Conservation (phyloP, 2,329 filamentous ascomycete species). For the Botrytis fabae region DNA sequence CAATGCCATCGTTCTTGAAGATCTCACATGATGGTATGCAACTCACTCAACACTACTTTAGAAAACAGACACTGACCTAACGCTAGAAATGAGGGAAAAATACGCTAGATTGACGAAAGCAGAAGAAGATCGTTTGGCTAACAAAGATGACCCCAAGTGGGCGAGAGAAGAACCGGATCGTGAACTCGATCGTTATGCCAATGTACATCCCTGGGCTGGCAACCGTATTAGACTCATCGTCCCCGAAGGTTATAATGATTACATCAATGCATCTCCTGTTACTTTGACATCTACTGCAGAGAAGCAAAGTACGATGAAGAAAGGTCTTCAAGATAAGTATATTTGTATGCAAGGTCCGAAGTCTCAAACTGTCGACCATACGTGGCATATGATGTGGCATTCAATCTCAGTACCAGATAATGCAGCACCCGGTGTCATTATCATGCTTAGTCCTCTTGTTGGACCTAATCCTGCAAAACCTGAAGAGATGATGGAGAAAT, state of each 20-base stretch:
- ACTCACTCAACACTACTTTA: slow-evolving; percentile 19
- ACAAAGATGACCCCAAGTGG: slow-evolving; percentile 49
- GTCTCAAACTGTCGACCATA: slow-evolving; percentile 69
- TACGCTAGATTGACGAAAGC: slow-evolving; percentile 63
- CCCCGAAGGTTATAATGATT: slow-evolving; percentile 69
- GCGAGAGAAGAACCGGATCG: slow-evolving; percentile 58
- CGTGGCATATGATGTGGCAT: slow-evolving; percentile 95
- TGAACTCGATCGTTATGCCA: slow-evolving; percentile 78
- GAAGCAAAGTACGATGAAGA: slow-evolving; percentile 34
- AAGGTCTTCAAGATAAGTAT: slow-evolving; percentile 54
- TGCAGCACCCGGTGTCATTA: slow-evolving; percentile 73
- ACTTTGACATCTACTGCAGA: slow-evolving; percentile 44
- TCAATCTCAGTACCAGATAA: slow-evolving; percentile 52
- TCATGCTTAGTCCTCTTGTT: slow-evolving; percentile 91
- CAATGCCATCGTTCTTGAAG: slow-evolving; percentile 54
- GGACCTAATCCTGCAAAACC: slow-evolving; percentile 43
- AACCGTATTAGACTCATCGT: slow-evolving; percentile 83
- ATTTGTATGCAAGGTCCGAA: slow-evolving; percentile 96
- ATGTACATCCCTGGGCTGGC: slow-evolving; percentile 86
- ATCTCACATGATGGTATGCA: slow-evolving; percentile 50
- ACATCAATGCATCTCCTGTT: slow-evolving; percentile 77
- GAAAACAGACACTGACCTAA: slow-evolving; percentile 24
- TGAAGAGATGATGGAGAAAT: slow-evolving; percentile 69
- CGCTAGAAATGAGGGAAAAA: slow-evolving; percentile 56
- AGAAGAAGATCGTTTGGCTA: slow-evolving; percentile 45